phyloP scores from a whole-genome alignment of 139 green algal species.

The Chlorella vulgaris region DNA sequence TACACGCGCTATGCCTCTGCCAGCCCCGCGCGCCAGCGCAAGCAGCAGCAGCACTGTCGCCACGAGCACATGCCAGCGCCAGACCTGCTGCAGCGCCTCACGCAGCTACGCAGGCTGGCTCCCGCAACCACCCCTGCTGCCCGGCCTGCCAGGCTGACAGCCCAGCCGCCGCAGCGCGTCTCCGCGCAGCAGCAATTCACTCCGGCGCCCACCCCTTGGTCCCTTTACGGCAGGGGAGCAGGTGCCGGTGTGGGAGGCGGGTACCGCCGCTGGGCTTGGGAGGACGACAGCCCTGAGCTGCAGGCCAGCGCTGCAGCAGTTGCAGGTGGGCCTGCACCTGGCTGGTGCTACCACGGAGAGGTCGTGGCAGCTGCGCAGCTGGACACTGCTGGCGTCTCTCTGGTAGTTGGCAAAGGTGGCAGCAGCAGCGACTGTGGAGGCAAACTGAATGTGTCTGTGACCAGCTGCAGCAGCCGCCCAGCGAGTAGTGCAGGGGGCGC shows the following conservation, averaged over 20 bases:
- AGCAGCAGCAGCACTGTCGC: background rate
- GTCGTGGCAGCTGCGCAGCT: background rate
- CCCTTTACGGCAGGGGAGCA: no score
- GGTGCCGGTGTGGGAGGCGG: background rate
- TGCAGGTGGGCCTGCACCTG: background rate
- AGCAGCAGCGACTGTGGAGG: background rate
- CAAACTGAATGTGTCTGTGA: background rate
- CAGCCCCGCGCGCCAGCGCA: background rate
- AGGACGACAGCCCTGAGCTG: background rate
- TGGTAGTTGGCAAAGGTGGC: background rate
- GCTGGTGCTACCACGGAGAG: conserved; percentile 24
- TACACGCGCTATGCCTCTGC: background rate
- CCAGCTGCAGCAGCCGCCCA: background rate
- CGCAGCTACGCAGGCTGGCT: conserved; percentile 22
- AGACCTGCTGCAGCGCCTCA: conserved; percentile 17
- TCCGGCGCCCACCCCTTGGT: background rate
- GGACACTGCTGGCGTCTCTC: background rate
- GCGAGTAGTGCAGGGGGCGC: background rate
- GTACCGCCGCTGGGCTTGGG: conserved; percentile 14
- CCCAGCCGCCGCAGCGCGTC: background rate
- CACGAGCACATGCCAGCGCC: background rate
- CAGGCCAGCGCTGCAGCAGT: background rate
- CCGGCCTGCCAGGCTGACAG: background rate
- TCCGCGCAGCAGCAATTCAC: background rate
- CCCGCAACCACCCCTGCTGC: conserved; percentile 1